Evolutionary conservation across 2,329 filamentous ascomycete species (phyloP), one percentile per base, ranked within the genome.

Genomic region (Lojkania enalia): DNA sequence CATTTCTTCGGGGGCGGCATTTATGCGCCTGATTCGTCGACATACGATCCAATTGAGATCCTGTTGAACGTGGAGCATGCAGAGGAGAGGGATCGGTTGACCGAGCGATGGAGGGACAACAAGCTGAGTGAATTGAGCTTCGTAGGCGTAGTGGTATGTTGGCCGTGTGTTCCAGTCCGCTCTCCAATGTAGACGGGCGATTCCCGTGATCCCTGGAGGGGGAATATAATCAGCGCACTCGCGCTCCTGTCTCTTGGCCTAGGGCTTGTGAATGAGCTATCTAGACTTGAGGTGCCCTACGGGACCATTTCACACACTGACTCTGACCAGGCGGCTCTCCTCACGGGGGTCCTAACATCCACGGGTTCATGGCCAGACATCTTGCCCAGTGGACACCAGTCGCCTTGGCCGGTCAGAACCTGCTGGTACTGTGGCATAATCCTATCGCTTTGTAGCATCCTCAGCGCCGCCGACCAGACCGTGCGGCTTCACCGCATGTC

Each of bases 391-490:
- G 70, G 63, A 4, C 37, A 56, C n/a, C 23, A 54, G 27, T 64
- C 68, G 12, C 72, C 73, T 2, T 75, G 73, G 73, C 49, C 61
- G 3, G 66, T 74, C 3, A 64, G 71, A 9, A 68, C 71, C 9
- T 66, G 65, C 15, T 74, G 71, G 71, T 74, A 69, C 52, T 67
- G 64, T 38, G 72, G 71, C 11, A 72, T 74, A 27, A 64, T 80
- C 9, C 73, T 81, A 19, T 69, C 77, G 1, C 66, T 81, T 2
- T 77, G 77, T 46, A 72, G 73, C n/a, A 70, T 80, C 5, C 64
- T 79, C 7, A 70, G 72, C 1, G 69, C 74, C 4, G 67, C 71
- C 2, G 66, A 72, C 44, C 72, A 74, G 47, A 71, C 69, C 2
- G 67, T 75, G 6, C 67, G 72, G 4, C 58, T 75, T 3, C 72